Base-by-base conservation (phyloP, 371 early-diverging fungal genomes). In the Rhizopus stolonifer region DNA sequence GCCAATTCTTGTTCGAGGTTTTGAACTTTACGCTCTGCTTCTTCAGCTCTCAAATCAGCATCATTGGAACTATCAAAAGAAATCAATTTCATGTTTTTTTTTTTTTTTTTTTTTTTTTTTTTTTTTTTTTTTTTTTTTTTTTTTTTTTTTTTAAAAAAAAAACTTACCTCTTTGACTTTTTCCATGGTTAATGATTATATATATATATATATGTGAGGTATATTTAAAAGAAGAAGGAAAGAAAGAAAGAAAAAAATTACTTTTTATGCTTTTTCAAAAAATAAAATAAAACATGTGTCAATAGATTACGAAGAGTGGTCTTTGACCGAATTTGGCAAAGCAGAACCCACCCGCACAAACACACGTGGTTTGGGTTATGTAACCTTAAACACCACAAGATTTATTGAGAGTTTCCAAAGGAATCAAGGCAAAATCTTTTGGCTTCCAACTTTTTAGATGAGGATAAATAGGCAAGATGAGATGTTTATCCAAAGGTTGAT, bases 41-140 rank as follows among this genome's bases (percentile, higher is more conserved):
- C 78, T 64, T 92, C 92, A 51, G 88, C 85, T 67, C 82, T 83
- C 63, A 85, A 69, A 58, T 92, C 90, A 60, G 85, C 81, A 44
- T 81, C 79, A 50, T 86, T 83, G 54, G 81, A 74, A 56, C 91
- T 90, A 69, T 83, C 82, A 32, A 36, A 34, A 40, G 13, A 31
- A 21, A 21, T 31, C 42, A 23, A 34, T 39, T 14, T 15, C 25
- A n/a, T 4, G 18, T 29, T 17, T 19, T 32, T 48, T 25, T 32
- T 13, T 10, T 2, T 21, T n/a, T 19, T 25, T 31, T 5, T 21
- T 18, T 14, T 29, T 34, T 11, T 38, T 11, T 14, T 22, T 23
- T 25, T 18, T 4, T 23, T 15, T 18, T 7, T 13, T 51, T 29
- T 45, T 19, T 4, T 29, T 29, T 29, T 4, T 29, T 7, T 10